Conservation (phyloP, 352 stramenopile genomes). For the Globisporangium parvum region DNA sequence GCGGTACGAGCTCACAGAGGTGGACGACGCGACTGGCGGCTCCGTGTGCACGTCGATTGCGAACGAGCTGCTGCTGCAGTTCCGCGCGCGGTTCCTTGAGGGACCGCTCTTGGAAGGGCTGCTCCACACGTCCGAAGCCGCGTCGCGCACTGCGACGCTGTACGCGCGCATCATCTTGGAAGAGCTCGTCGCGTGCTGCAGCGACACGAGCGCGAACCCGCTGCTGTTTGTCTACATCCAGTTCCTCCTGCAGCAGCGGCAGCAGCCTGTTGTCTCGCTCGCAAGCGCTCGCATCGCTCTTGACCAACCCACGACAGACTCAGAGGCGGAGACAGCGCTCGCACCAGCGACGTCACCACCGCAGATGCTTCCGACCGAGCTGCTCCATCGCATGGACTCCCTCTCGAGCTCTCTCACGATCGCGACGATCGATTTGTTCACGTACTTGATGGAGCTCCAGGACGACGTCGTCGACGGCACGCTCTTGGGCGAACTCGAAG, state of each 20-base stretch:
- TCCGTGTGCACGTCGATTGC: constrained; percentile 56
- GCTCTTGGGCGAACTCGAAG: constrained; percentile 29
- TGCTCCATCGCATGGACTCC: constrained; percentile 78
- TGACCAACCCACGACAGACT: background rate
- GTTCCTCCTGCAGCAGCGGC: constrained; percentile 59
- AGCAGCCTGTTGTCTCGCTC: background rate
- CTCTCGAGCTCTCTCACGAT: constrained; percentile 76
- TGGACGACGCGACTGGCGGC: constrained; percentile 33
- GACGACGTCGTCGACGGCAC: constrained; percentile 52
- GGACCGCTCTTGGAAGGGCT: constrained; percentile 60
- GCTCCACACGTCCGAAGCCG: constrained; percentile 64
- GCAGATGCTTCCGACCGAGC: constrained; percentile 54
- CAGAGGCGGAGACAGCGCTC: background rate
- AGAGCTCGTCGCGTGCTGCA: constrained; percentile 65
- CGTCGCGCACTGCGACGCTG: constrained; percentile 52
- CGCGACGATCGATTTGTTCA: constrained; percentile 80
- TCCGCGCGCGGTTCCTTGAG: constrained; percentile 64
- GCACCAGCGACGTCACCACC: background rate
- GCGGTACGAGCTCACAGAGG: constrained; percentile 53
- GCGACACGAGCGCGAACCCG: constrained; percentile 65
- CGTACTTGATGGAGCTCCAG: constrained; percentile 60
- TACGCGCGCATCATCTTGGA: constrained; percentile 79
- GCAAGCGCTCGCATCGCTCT: no score
- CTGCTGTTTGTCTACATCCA: constrained; percentile 72
- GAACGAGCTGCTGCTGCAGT: constrained; percentile 66